Base-by-base conservation (phyloP, 2,329 filamentous ascomycete genomes). In the Aaosphaeria pasadenensis region DNA sequence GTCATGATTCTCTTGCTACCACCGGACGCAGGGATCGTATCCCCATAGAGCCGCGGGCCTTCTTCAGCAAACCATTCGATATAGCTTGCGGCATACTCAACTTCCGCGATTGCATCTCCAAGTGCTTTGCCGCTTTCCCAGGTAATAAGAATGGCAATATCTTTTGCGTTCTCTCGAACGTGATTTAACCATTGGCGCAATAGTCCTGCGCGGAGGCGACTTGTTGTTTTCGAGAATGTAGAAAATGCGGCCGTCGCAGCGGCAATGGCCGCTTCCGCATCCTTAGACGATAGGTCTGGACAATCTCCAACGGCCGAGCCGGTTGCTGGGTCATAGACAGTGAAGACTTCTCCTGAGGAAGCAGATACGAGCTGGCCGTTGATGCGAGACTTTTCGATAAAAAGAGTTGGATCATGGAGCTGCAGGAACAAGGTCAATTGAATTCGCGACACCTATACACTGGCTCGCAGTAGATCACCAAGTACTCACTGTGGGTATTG, bases 81-180 rank as follows among this genome's bases (percentile, higher is more conserved):
- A 58, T 71, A 72, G 46, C 63, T 63, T 6, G 69, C 69, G 0
- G 69, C 69, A 44, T 71, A 72, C 28, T 58, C 56, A 31, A 71
- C 68, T 53, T 71, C 69, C 17, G 69, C 69, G 50, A 67, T 70
- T 11, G 70, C 70, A 48, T 72, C 70, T 9, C 87, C 82, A 31
- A 88, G 64, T 1, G 90, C 88, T 75, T 95, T 95, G 54, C 90
- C 90, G 57, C 94, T 95, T 75, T 95, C 90, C 84, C 87, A 89
- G 36, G 89, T 94, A 62, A 95, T 91, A 52, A 95, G 78, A 51
- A 79, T 89, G 6, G 89, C 88, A 32, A 95, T 76, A 65, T 95
- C 90, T 30, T 91, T 88, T 42, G 82, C 77, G 60, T 95, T 91
- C 51, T 87, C 87, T 31, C 86, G 70, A 77, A 94, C 83, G 56